Conservation (phyloP, 2,329 filamentous ascomycete species). For the Arthrobotrys megalospora region DNA sequence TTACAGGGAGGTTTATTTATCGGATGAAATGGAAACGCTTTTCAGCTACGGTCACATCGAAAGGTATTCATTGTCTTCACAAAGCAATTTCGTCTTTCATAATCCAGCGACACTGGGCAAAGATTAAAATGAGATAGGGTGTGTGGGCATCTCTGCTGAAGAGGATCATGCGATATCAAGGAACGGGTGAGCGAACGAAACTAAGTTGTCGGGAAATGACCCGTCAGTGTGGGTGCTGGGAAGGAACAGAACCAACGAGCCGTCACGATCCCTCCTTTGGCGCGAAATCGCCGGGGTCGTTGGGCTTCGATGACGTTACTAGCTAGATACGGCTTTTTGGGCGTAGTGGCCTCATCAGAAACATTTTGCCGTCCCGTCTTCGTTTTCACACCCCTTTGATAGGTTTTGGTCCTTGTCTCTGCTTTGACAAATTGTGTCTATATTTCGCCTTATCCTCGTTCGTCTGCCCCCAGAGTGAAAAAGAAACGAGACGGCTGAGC, state of each 20-base stretch:
- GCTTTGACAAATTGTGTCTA: conserved; percentile 41
- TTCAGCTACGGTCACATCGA: conserved; percentile 1
- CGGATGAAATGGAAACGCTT: conserved; percentile 48
- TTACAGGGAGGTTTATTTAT: conserved; percentile 38
- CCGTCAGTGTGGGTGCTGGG: conserved; percentile 60
- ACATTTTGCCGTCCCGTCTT: conserved; percentile 55
- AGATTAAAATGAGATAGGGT: conserved; percentile 25
- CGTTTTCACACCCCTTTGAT: conserved; percentile 25
- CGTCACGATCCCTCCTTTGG: conserved; percentile 53
- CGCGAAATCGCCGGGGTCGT: conserved; percentile 47
- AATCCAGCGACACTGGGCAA: background rate
- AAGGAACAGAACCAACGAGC: conserved; percentile 48
- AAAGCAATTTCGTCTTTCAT: background rate
- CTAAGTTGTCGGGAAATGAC: conserved; percentile 56
- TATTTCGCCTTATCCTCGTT: conserved; percentile 39
- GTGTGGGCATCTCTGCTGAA: conserved; percentile 19
- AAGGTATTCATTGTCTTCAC: conserved; percentile 3
- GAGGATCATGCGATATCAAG: conserved; percentile 9
- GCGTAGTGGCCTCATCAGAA: conserved; percentile 54
- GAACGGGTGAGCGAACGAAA: conserved; percentile 34
- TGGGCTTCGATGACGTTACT: conserved; percentile 57
- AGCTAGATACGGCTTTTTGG: conserved; percentile 29
- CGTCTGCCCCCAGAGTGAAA: conserved; percentile 27
- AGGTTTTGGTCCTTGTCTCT: conserved; percentile 29
- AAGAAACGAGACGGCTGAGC: conserved; percentile 49